A percentile compares a stretch with the other conserved stretches of the same genome.
These are phyloP conservation scores for Myriosclerotinia scirpicola DNA, from an alignment of 2,329 filamentous ascomycete genomes.

Conservation along the genomic window DNA sequence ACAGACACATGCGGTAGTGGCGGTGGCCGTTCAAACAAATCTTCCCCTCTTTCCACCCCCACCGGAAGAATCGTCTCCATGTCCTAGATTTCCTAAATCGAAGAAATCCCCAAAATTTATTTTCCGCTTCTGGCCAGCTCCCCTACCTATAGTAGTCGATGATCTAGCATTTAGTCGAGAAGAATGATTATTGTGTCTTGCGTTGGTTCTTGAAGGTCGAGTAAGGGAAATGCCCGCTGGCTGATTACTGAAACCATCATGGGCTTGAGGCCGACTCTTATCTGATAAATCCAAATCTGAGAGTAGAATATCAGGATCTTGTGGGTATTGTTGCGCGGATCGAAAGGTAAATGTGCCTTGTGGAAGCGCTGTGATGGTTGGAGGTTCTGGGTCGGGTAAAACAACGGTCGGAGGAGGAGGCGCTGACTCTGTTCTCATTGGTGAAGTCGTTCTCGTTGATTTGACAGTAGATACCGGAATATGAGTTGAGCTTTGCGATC, in stretches of 20 bases:
- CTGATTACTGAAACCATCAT: slow-evolving; percentile 32
- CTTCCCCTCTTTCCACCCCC: slow-evolving; percentile 42
- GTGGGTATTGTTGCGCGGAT: slow-evolving; percentile 59
- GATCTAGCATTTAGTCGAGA: slow-evolving; percentile 32
- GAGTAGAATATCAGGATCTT: slow-evolving; percentile 58
- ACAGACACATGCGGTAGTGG: background rate
- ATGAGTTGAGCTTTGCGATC: slow-evolving; percentile 48
- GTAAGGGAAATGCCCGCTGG: slow-evolving; percentile 35
- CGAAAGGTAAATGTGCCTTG: slow-evolving; percentile 70
- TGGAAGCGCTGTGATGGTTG: slow-evolving; percentile 49
- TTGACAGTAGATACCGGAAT: background rate
- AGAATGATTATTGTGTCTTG: slow-evolving; percentile 37
- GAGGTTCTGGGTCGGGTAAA: slow-evolving; percentile 25
- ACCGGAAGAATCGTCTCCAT: slow-evolving; percentile 56
- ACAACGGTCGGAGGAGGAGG: slow-evolving; percentile 25
- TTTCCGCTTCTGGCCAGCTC: slow-evolving; percentile 70
- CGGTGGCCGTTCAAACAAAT: slow-evolving; percentile 35
- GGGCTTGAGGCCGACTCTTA: slow-evolving; percentile 40
- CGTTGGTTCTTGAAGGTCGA: slow-evolving; percentile 34
- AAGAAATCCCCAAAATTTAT: slow-evolving; percentile 75
- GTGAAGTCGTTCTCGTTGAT: slow-evolving; percentile 34
- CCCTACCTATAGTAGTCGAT: slow-evolving; percentile 51
- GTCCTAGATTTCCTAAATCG: slow-evolving; percentile 63
- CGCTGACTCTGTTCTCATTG: slow-evolving; percentile 41
- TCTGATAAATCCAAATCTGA: slow-evolving; percentile 62